A percentile compares a stretch with the other conserved stretches of the same genome.
Conservation (phyloP, 106 monocot genomes). For the Gastrodia elata region DNA sequence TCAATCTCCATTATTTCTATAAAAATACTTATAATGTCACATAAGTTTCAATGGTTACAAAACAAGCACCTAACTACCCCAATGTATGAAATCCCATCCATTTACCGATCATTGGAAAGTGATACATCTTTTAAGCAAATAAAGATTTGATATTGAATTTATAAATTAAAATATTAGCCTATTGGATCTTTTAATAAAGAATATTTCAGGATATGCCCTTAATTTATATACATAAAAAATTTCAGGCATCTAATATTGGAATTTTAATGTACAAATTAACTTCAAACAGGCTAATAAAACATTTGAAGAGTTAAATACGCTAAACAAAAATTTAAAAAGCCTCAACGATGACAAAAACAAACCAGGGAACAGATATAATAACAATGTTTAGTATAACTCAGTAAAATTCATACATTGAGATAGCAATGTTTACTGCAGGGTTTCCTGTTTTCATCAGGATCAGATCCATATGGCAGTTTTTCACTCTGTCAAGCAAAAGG, state of each 20-base stretch:
- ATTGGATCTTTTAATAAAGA: not conserved
- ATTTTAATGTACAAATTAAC: not conserved
- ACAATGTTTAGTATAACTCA: not conserved
- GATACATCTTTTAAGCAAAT: no score
- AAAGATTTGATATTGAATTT: no score
- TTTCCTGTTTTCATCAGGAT: conserved; percentile 51
- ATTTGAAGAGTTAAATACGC: not conserved
- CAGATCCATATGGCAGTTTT: conserved; percentile 49
- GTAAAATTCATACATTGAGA: conserved; percentile 43
- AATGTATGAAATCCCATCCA: no score
- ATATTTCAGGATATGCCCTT: not conserved
- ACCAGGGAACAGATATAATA: not conserved
- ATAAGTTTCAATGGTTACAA: no score
- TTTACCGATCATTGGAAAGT: no score
- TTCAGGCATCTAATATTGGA: not conserved
- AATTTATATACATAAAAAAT: not conserved
- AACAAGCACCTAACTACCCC: no score
- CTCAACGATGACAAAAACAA: not conserved
- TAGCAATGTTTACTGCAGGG: conserved; percentile 83
- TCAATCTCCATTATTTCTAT: no score
- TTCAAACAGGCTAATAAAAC: not conserved
- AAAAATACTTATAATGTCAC: no score
- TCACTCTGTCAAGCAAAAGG: conserved; percentile 69
- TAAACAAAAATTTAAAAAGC: not conserved
- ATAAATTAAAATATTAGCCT: not conserved